These are phyloP conservation scores for Eimeria necatrix DNA, from an alignment of 169 alveolate species.

Conservation along the genomic window DNA sequence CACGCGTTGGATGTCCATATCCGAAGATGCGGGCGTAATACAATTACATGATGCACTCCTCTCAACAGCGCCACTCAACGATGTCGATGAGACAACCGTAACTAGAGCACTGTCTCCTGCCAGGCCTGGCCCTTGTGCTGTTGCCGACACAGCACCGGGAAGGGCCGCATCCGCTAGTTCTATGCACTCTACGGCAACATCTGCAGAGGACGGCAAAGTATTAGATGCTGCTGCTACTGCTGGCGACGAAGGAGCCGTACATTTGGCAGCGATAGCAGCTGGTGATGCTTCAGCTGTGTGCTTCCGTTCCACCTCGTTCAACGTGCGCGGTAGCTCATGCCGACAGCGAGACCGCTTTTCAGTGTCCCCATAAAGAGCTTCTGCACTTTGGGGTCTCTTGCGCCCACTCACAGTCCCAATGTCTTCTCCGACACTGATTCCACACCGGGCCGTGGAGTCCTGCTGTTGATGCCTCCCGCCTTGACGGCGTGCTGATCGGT, in stretches of 20 bases:
- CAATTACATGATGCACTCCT: neutral
- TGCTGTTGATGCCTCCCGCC: neutral
- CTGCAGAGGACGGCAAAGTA: neutral
- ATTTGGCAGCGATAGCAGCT: neutral
- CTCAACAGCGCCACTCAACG: neutral
- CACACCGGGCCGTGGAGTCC: too few species aligned
- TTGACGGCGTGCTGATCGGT: neutral
- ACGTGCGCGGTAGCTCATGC: neutral
- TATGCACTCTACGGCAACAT: neutral
- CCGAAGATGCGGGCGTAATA: neutral
- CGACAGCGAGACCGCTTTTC: neutral
- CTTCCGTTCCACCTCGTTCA: neutral
- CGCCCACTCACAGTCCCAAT: neutral
- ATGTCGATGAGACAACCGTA: neutral
- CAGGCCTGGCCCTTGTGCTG: neutral
- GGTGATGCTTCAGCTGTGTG: neutral
- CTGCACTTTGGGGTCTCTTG: neutral
- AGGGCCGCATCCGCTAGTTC: neutral
- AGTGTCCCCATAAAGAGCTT: neutral
- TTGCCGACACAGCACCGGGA: neutral
- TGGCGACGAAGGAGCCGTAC: neutral
- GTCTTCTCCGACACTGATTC: neutral
- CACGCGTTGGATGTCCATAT: neutral
- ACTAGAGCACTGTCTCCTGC: neutral
- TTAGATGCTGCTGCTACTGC: neutral